Conservation (phyloP, 2,329 filamentous ascomycete genomes). For the Elsinoe perseae region DNA sequence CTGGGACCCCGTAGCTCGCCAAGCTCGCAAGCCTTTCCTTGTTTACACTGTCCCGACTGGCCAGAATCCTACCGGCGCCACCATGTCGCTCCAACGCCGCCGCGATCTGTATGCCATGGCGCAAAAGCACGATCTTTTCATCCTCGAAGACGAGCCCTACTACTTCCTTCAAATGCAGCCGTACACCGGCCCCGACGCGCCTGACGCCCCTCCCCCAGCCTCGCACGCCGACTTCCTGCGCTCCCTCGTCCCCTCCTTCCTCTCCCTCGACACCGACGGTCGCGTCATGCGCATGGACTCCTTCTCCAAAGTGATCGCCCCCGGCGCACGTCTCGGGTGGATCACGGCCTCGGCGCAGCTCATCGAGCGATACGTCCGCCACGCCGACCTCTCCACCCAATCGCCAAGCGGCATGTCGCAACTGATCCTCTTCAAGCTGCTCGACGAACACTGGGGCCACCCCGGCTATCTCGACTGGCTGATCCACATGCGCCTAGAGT, state of each 20-base stretch:
- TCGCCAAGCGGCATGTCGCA: constrained; percentile 80
- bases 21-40: constrained; percentile 57
- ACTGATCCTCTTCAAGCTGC: constrained; percentile 73
- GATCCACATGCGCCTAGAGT: constrained; percentile 70
- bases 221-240: constrained; percentile 66
- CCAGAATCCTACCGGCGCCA: constrained; percentile 86
- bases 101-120: constrained; percentile 67
- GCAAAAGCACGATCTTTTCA: constrained; percentile 75
- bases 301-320: constrained; percentile 84
- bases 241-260: constrained; percentile 62
- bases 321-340: constrained; percentile 79
- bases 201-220: constrained; percentile 48
- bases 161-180: constrained; percentile 87
- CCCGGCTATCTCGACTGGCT: constrained; percentile 84
- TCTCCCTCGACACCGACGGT: constrained; percentile 77
- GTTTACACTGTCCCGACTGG: constrained; percentile 71
- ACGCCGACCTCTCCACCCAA: constrained; percentile 77
- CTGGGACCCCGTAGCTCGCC: constrained; percentile 53
- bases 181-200: constrained; percentile 51
- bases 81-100: constrained; percentile 60
- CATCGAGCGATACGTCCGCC: constrained; percentile 70
- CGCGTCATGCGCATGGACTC: constrained; percentile 86
- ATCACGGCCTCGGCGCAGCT: constrained; percentile 80
- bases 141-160: constrained; percentile 90
- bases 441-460: constrained; percentile 94